These are phyloP conservation scores for Coniochaeta sp. DNA, from an alignment of 2,329 filamentous ascomycete species.

Conservation along the genomic window DNA sequence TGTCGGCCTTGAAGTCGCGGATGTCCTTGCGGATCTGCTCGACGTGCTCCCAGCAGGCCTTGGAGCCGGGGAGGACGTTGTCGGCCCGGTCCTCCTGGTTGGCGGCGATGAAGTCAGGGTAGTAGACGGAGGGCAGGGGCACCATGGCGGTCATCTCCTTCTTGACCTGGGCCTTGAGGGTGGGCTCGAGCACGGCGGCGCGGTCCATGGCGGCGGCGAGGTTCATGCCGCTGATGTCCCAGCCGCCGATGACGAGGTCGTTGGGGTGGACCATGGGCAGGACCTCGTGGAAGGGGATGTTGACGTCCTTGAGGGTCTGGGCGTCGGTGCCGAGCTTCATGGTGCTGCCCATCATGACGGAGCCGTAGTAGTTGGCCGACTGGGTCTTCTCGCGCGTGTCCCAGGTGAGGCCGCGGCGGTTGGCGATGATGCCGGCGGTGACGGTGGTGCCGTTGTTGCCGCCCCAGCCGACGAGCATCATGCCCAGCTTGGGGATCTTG, in stretches of 20 bases:
- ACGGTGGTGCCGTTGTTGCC: constrained; percentile 98
- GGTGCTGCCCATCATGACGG: constrained; percentile 93
- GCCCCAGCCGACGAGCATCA: constrained; percentile 97
- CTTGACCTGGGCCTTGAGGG: constrained; percentile 78
- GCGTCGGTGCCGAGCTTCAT: constrained; percentile 90
- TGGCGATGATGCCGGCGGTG: constrained; percentile 94
- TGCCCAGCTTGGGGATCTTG: constrained; percentile 83
- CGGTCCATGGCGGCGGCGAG: constrained; percentile 91
- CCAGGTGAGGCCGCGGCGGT: constrained; percentile 80
- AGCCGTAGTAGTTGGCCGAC: constrained; percentile 95
- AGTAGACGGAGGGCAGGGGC: constrained; percentile 93
- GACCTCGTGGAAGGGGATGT: constrained; percentile 91
- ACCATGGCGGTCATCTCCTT: constrained; percentile 90
- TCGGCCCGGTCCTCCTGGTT: constrained; percentile 97
- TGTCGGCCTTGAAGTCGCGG: constrained; percentile 80
- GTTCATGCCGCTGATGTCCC: constrained; percentile 93
- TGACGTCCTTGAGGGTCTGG: constrained; percentile 80
- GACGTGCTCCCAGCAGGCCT: constrained; percentile 81
- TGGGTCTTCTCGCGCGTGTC: constrained; percentile 86
- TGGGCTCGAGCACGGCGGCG: constrained; percentile 90
- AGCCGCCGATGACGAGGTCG: constrained; percentile 89
- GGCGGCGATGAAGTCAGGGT: constrained; percentile 97
- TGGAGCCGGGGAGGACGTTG: constrained; percentile 76
- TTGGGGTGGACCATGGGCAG: constrained; percentile 97
- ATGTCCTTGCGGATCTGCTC: constrained; percentile 92